Percentiles rank a stretch among this genome's conserved stretches.
These are phyloP conservation scores for Sporothrix luriei DNA, from an alignment of 2,329 filamentous ascomycete species.

Conservation along the genomic window DNA sequence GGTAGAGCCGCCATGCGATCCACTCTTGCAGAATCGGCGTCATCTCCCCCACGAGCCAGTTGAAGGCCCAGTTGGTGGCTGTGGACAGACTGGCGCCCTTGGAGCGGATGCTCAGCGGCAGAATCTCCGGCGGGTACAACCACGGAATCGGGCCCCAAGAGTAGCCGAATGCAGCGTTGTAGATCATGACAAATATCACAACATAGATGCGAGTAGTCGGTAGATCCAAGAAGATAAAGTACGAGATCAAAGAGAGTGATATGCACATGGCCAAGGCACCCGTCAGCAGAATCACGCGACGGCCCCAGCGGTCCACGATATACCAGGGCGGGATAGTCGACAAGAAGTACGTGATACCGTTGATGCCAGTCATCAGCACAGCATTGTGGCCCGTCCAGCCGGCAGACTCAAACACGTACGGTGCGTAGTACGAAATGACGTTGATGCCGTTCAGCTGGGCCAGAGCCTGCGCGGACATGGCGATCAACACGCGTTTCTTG, in stretches of 20 bases:
- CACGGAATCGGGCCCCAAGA: slow-evolving; percentile 96
- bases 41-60: slow-evolving; percentile 94
- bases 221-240: slow-evolving; percentile 90
- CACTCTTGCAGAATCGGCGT: slow-evolving; percentile 89
- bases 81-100: slow-evolving; percentile 97
- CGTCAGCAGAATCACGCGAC: slow-evolving; percentile 83
- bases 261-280: slow-evolving; percentile 89
- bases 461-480: slow-evolving; percentile 95
- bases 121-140: slow-evolving; percentile 97
- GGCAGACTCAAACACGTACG: slow-evolving; percentile 92
- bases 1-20: slow-evolving; percentile 92
- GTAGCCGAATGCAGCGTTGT: slow-evolving; percentile 95
- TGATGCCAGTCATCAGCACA: slow-evolving; percentile 96
- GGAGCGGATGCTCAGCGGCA: slow-evolving; percentile 92
- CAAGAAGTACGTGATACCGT: slow-evolving; percentile 81
- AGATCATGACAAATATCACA: slow-evolving; percentile 95
- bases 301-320: slow-evolving; percentile 87
- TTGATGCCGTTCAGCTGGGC: slow-evolving; percentile 99
- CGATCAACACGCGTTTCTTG: slow-evolving; percentile 89
- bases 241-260: slow-evolving; percentile 85
- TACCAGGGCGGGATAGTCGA: slow-evolving; percentile 98
- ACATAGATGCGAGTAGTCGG: slow-evolving; percentile 77
- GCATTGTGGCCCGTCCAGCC: slow-evolving; percentile 92
- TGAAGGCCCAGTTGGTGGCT: slow-evolving; percentile 96
- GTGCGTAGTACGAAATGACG: slow-evolving; percentile 98